Evolutionary conservation across 768 basidiomycete genomes (phyloP).

Genomic region (Ramaria rubella): DNA sequence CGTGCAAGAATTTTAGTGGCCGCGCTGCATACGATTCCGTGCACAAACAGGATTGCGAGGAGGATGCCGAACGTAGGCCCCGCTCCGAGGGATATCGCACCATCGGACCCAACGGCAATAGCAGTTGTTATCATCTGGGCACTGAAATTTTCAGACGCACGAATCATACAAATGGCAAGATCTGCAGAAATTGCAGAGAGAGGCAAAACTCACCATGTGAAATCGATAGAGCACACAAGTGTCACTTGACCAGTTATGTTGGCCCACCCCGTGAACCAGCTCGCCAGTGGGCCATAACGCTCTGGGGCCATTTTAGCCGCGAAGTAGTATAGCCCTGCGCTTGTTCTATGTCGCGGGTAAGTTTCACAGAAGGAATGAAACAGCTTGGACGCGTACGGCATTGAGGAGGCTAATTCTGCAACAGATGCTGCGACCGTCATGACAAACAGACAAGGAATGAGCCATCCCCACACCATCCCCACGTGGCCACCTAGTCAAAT

Average conservation of each 20-base stretch:
- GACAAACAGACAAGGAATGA: constrained; percentile 65
- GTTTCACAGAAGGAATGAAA: neutral
- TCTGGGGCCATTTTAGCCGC: constrained; percentile 66
- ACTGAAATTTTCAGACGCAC: constrained; percentile 22
- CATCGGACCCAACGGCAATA: constrained; percentile 54
- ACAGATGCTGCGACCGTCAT: constrained; percentile 62
- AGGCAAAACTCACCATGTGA: constrained; percentile 42
- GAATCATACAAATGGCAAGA: neutral
- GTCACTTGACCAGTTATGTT: constrained; percentile 67
- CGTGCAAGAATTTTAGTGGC: constrained; percentile 59
- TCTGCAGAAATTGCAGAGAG: neutral
- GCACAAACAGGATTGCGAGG: constrained; percentile 54
- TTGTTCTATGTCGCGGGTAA: constrained; percentile 42
- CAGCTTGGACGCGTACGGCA: constrained; percentile 50
- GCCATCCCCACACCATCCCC: constrained; percentile 73
- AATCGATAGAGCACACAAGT: constrained; percentile 70
- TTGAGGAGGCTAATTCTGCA: constrained; percentile 65
- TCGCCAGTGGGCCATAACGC: constrained; percentile 53
- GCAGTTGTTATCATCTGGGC: constrained; percentile 76
- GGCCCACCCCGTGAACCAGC: constrained; percentile 66
- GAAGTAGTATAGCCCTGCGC: constrained; percentile 75
- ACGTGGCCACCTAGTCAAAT: constrained; percentile 55
- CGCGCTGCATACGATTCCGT: constrained; percentile 66
- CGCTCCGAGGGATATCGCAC: constrained; percentile 41
- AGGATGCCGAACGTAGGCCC: constrained; percentile 66